These are phyloP conservation scores for Halophytophthora batemanensis DNA, from an alignment of 352 stramenopile species.

Conservation along the genomic window DNA sequence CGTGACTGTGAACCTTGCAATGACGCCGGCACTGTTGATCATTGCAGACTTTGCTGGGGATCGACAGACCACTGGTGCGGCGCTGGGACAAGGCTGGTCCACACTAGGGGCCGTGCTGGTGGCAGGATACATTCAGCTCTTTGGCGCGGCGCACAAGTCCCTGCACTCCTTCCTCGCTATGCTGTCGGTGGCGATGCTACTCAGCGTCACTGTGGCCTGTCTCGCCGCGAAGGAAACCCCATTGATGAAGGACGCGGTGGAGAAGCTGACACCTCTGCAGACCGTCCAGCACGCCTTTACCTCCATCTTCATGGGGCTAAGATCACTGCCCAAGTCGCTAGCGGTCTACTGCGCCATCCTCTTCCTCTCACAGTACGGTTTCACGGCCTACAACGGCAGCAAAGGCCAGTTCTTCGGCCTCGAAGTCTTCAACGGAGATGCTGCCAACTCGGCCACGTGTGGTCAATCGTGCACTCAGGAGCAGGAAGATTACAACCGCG, in stretches of 20 bases:
- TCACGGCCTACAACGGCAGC: constrained; percentile 52
- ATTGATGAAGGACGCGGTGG: constrained; percentile 12
- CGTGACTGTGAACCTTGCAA: constrained; percentile 51
- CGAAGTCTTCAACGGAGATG: constrained; percentile 27
- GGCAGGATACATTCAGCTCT: constrained; percentile 44
- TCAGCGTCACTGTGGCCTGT: constrained; percentile 29
- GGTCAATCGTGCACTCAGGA: constrained; percentile 29
- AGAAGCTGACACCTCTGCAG: constrained; percentile 13
- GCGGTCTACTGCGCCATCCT: constrained; percentile 32
- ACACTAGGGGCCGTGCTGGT: constrained; percentile 47
- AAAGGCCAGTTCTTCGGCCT: constrained; percentile 66
- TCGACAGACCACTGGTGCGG: constrained; percentile 44
- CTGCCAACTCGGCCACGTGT: constrained; percentile 25
- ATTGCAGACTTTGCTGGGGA: constrained; percentile 57
- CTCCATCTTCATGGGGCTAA: constrained; percentile 26
- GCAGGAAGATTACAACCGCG: constrained; percentile 39
- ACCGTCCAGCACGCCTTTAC: constrained; percentile 21
- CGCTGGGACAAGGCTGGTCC: constrained; percentile 42
- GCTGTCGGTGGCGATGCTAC: constrained; percentile 37
- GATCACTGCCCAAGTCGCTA: constrained; percentile 20
- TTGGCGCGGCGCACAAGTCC: constrained; percentile 42
- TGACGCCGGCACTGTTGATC: constrained; percentile 40
- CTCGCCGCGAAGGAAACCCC: constrained; percentile 30
- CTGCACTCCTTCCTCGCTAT: constrained; percentile 53
- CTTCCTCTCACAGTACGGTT: constrained; percentile 50